Base-by-base conservation (phyloP, 83 land plant genomes). In the Isoetes engelmannii region DNA sequence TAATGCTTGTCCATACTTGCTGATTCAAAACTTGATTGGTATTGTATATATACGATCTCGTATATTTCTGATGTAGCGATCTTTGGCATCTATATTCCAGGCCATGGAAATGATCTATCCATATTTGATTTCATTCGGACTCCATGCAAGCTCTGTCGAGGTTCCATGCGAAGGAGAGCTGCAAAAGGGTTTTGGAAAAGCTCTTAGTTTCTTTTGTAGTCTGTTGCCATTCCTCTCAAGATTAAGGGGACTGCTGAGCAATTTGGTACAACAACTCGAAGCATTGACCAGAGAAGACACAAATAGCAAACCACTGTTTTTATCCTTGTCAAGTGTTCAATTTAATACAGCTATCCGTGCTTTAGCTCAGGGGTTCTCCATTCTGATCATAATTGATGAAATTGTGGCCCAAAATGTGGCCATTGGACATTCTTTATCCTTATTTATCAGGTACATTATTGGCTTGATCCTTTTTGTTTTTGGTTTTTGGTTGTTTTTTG, bases 81-180 rank as follows among this genome's bases (percentile, higher is more conserved):
- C 42, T 9, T 7, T 57, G 18, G n/a, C 45, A 17, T 46, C 9
- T 28, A 43, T 61, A 15, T 47, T 48, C 45, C 65, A 80, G 82
- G 82, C 83, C 7, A 21, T 44, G 7, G 47, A 63, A 12, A 75
- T 57, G 47, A 50, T 82, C 53, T 82, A 80, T 60, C 64, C 75
- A 13, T 70, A 64, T 6, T 57, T 82, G 57, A 75, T 75, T 41
- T 62, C 80, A 47, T 82, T 79, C 69, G 84, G 79, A 48, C 47
- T 66, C 4, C 77, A 79, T 42, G 65, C 77, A 12, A 68, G 53
- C 65, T 63, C 80, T 7, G 69, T 79, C 18, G 71, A 79, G 21
- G 59, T 61, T 18, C 75, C 73, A 18, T 62, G 60, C 21, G 84
- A 82, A 56, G 84, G 84, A 45, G 82, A 79, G 59, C 71, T 82